Conservation (phyloP, 2,329 filamentous ascomycete species). For the Beauveria caledonica region DNA sequence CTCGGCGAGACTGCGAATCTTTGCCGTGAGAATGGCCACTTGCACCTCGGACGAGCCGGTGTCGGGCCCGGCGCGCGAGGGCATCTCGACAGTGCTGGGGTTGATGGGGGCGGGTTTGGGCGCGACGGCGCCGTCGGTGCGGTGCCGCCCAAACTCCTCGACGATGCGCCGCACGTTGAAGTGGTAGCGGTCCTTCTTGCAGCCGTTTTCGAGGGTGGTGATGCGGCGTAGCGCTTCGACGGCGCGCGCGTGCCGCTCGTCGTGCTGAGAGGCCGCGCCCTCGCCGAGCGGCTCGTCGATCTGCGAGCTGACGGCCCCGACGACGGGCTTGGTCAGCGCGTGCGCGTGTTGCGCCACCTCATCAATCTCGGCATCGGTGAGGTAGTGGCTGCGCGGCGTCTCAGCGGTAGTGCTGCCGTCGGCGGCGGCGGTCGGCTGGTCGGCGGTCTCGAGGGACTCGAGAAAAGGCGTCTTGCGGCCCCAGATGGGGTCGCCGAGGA, state of each 20-base stretch:
- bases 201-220: constrained; percentile 66
- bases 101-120: constrained; percentile 47
- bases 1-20: constrained; percentile 75
- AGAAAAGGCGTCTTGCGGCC: constrained; percentile 76
- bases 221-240: constrained; percentile 73
- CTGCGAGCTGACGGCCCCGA: constrained; percentile 26
- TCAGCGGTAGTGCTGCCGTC: neutral
- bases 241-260: constrained; percentile 55
- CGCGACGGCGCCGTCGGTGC: constrained; percentile 65
- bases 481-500: constrained; percentile 68
- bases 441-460: constrained; percentile 65
- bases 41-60: constrained; percentile 97
- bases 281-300: constrained; percentile 32
- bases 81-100: constrained; percentile 32
- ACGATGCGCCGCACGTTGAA: constrained; percentile 81
- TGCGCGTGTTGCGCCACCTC: constrained; percentile 59
- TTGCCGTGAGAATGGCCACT: constrained; percentile 87
- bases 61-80: constrained; percentile 69
- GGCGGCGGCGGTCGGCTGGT: constrained; percentile 29
- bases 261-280: constrained; percentile 35
- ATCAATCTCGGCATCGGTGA: constrained; percentile 60
- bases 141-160: constrained; percentile 81
- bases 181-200: constrained; percentile 67
- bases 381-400: constrained; percentile 65
- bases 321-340: constrained; percentile 53